A percentile compares a stretch with the other conserved stretches of the same genome.
These are phyloP conservation scores for Fusarium longipes DNA, from an alignment of 2,329 filamentous ascomycete genomes.

Conservation along the genomic window DNA sequence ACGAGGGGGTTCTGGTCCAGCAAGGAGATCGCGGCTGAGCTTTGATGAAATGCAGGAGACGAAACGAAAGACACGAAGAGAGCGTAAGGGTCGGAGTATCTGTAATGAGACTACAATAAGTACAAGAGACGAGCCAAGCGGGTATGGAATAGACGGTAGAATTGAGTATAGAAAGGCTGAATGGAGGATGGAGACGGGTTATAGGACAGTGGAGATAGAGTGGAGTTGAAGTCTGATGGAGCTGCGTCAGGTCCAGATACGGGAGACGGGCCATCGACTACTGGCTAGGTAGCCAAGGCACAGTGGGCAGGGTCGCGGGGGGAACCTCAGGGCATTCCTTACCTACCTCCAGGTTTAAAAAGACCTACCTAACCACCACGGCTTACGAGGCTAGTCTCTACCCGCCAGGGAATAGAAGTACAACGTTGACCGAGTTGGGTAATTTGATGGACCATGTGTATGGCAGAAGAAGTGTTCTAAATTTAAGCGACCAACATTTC, in stretches of 20 bases:
- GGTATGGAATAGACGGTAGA: slow-evolving; percentile 12
- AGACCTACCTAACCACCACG: too few species aligned
- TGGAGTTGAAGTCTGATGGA: slow-evolving; percentile 25
- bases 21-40: slow-evolving; percentile 29
- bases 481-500: neutral
- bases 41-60: neutral
- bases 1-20: slow-evolving; percentile 43
- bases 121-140: slow-evolving; percentile 6
- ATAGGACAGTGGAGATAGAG: slow-evolving; percentile 31
- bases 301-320: slow-evolving; percentile 31
- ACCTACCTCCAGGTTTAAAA: slow-evolving; percentile 3
- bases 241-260: slow-evolving; percentile 38
- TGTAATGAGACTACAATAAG: neutral
- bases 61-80: neutral
- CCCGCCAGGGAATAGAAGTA: neutral
- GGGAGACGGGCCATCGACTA: slow-evolving; percentile 23
- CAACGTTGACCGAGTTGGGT: neutral
- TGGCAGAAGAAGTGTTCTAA: neutral
- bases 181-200: slow-evolving; percentile 24
- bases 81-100: neutral
- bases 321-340: slow-evolving; percentile 36
- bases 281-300: slow-evolving; percentile 18
- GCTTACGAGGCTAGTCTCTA: neutral
- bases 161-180: slow-evolving; percentile 27
- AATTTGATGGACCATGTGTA: neutral